phyloP scores from a whole-genome alignment of 768 basidiomycete species.

The Macrolepiota albuminosa region DNA sequence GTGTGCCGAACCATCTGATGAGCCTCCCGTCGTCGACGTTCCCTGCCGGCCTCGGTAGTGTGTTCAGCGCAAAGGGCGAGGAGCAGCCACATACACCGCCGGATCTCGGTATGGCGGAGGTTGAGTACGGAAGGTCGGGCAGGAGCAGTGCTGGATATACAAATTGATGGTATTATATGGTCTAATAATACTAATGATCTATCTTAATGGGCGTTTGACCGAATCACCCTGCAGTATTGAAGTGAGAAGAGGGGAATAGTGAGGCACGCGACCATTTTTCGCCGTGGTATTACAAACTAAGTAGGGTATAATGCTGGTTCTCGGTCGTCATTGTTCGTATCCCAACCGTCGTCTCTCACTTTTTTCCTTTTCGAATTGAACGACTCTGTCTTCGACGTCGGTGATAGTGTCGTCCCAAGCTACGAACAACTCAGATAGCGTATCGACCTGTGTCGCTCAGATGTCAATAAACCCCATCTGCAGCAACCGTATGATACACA shows the following conservation, averaged over 20 bases:
- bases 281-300: conserved; percentile 4
- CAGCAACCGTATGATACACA: conserved; percentile 26
- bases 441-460: conserved; percentile 54
- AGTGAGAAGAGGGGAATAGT: neutral
- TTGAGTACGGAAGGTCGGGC: conserved; percentile 66
- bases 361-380: conserved; percentile 54
- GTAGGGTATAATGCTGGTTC: conserved; percentile 1
- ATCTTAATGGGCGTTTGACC: neutral
- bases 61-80: conserved; percentile 40
- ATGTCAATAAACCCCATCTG: neutral
- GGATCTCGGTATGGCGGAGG: conserved; percentile 55
- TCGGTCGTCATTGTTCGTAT: conserved; percentile 31
- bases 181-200: conserved; percentile 3
- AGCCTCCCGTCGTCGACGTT: conserved; percentile 76
- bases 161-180: conserved; percentile 2
- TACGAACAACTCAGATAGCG: conserved; percentile 79
- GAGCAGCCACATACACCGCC: conserved; percentile 50
- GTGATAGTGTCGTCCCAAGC: conserved; percentile 77
- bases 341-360: conserved; percentile 60
- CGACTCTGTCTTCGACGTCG: conserved; percentile 59
- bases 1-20: conserved; percentile 61
- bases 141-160: conserved; percentile 31
- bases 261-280: neutral
- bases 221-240: neutral
- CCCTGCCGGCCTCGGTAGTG: conserved; percentile 45